Conservation (phyloP, 192 early-diverging fungal genomes). For the Entomortierella lignicola region DNA sequence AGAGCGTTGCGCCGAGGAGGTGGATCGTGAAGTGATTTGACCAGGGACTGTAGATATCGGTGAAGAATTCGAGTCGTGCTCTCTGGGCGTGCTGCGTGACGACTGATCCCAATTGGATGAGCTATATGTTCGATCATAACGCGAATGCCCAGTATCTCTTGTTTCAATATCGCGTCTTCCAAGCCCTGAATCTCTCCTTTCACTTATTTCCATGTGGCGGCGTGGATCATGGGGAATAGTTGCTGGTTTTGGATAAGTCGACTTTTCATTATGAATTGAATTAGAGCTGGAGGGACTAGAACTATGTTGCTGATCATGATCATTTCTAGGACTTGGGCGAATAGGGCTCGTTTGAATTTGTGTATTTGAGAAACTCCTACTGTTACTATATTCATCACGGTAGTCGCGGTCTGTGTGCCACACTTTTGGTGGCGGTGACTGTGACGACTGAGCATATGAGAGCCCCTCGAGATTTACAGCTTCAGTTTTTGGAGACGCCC, state of each 20-base stretch:
- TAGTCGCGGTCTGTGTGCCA: not conserved
- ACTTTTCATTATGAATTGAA: not conserved
- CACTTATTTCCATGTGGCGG: not conserved
- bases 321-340: too few relatives aligned
- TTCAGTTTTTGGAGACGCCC: conserved; percentile 12
- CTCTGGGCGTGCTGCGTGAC: not conserved
- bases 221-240: not conserved
- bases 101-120: conserved; percentile 6
- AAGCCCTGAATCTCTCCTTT: conserved; percentile 20
- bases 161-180: conserved; percentile 16
- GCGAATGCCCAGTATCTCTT: not conserved
- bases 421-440: not conserved
- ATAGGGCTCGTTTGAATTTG: not conserved
- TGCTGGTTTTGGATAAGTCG: not conserved
- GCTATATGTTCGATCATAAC: not conserved
- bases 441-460: conserved; percentile 2
- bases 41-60: not conserved
- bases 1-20: conserved; percentile 22
- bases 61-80: not conserved
- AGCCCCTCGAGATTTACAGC: conserved; percentile 23
- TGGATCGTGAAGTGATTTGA: conserved; percentile 7
- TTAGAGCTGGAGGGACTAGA: not conserved
- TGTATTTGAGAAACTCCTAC: not conserved
- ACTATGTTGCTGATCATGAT: too few relatives aligned
- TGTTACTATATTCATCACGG: not conserved